Percentiles rank a stretch among this genome's conserved stretches.
These are phyloP conservation scores for Alternaria gaisen DNA, from an alignment of 2,329 filamentous ascomycete species.

Conservation along the genomic window DNA sequence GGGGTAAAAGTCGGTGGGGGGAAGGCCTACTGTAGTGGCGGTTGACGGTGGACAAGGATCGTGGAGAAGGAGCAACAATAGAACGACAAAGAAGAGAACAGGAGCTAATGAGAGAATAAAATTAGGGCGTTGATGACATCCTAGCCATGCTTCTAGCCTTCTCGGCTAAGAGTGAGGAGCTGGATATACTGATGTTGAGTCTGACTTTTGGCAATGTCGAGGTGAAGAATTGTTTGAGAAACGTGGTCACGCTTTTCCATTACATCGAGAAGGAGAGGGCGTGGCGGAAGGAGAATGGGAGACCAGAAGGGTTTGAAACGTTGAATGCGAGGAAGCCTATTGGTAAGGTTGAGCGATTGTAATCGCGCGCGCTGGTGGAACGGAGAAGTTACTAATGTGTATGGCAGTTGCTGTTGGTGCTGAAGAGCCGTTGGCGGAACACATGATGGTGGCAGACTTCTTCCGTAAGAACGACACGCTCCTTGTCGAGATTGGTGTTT, in stretches of 20 bases:
- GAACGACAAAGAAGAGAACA: neutral
- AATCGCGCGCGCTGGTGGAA: too few relatives aligned
- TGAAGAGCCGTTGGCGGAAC: slow-evolving; percentile 83
- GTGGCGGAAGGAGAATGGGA: slow-evolving; percentile 78
- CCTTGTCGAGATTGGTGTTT: neutral
- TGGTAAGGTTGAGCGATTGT: slow-evolving; percentile 31
- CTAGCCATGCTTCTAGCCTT: slow-evolving; percentile 88
- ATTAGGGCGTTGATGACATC: slow-evolving; percentile 87
- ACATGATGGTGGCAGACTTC: slow-evolving; percentile 73
- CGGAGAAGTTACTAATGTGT: neutral
- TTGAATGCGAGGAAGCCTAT: slow-evolving; percentile 79
- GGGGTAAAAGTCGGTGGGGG: slow-evolving; percentile 13
- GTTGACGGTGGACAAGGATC: neutral
- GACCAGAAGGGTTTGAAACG: slow-evolving; percentile 74
- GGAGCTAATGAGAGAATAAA: neutral
- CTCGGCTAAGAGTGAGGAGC: slow-evolving; percentile 80
- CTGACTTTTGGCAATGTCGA: slow-evolving; percentile 95
- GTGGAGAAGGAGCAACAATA: neutral
- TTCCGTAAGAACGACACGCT: slow-evolving; percentile 72
- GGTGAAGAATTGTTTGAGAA: slow-evolving; percentile 84
- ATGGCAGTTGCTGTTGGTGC: slow-evolving; percentile 78
- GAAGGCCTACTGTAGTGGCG: too few relatives aligned
- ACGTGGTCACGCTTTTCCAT: slow-evolving; percentile 89
- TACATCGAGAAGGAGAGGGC: slow-evolving; percentile 87
- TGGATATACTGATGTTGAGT: slow-evolving; percentile 85